Percentiles rank a stretch among this genome's conserved stretches.
phyloP scores from a whole-genome alignment of 345 rosid species.

The Cardamine resedifolia region DNA sequence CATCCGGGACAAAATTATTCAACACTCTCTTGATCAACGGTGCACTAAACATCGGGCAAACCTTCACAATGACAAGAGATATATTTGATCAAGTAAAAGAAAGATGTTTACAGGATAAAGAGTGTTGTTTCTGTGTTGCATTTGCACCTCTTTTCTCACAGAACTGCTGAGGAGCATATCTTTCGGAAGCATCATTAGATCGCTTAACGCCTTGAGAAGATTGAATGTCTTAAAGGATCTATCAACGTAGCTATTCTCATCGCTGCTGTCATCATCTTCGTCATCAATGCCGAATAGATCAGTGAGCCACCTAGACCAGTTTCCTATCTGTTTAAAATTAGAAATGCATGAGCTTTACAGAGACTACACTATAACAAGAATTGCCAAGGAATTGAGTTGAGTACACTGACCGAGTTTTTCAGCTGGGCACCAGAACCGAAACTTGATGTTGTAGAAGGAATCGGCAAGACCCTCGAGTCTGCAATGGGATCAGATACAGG shows the following conservation, averaged over 20 bases:
- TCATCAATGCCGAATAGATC: conserved; percentile 83
- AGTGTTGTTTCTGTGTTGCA: neutral
- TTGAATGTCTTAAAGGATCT: conserved; percentile 66
- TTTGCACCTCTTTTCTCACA: conserved; percentile 77
- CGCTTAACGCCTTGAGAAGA: conserved; percentile 88
- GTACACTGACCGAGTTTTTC: conserved; percentile 61
- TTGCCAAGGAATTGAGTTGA: neutral
- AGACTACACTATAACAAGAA: neutral
- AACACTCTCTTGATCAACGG: conserved; percentile 78
- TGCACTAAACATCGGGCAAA: conserved; percentile 79
- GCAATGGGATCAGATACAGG: conserved; percentile 92
- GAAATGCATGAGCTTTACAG: conserved; percentile 22
- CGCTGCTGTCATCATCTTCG: conserved; percentile 46
- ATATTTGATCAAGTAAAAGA: conserved; percentile 4
- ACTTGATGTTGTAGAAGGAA: conserved; percentile 75
- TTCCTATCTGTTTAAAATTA: conserved; percentile 66
- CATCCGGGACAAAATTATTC: conserved; percentile 69
- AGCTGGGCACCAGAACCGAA: conserved; percentile 92
- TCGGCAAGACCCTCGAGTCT: conserved; percentile 76
- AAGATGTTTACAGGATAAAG: neutral
- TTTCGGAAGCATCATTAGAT: conserved; percentile 99
- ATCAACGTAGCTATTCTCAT: conserved; percentile 45
- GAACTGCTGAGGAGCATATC: conserved; percentile 74
- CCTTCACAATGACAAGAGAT: conserved; percentile 44
- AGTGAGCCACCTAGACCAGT: conserved; percentile 95